Conservation (phyloP, 148 eudicot genomes). For the Persicaria tinctoria region DNA sequence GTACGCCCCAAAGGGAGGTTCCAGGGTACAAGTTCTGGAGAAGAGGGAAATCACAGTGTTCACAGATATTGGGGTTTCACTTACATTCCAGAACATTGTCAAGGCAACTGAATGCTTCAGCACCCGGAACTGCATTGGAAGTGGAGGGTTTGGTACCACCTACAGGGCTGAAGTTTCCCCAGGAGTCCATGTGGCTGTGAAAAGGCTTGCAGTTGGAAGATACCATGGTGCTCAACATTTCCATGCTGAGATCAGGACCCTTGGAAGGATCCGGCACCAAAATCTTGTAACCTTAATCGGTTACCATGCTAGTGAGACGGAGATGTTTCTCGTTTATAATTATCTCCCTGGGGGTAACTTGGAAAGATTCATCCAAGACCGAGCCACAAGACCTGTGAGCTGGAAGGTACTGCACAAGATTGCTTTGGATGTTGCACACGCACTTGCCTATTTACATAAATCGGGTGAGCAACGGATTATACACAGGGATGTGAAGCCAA, state of each 20-base stretch:
- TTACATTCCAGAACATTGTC: slow-evolving; percentile 28
- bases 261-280: slow-evolving; percentile 45
- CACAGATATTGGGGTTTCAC: slow-evolving; percentile 14
- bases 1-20: slow-evolving; percentile 24
- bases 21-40: slow-evolving; percentile 31
- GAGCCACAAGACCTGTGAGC: slow-evolving; percentile 25
- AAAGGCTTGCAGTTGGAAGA: slow-evolving; percentile 46
- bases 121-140: slow-evolving; percentile 53
- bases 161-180: slow-evolving; percentile 53
- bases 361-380: slow-evolving; percentile 47
- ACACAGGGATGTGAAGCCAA: slow-evolving; percentile 71
- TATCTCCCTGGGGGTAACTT: slow-evolving; percentile 63
- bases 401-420: slow-evolving; percentile 56
- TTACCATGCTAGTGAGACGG: slow-evolving; percentile 48
- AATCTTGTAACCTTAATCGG: slow-evolving; percentile 57
- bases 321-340: slow-evolving; percentile 72
- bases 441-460: slow-evolving; percentile 59
- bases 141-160: slow-evolving; percentile 72
- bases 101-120: slow-evolving; percentile 53
- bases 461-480: slow-evolving; percentile 53
- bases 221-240: slow-evolving; percentile 57
- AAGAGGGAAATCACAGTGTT: slow-evolving; percentile 12
- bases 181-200: slow-evolving; percentile 48
- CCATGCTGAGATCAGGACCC: slow-evolving; percentile 50
- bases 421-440: slow-evolving; percentile 57